Evolutionary conservation across 1,284 basidiomycete species (phyloP), one percentile per base, ranked within the genome.

Genomic region (Farysia itapuensis): DNA sequence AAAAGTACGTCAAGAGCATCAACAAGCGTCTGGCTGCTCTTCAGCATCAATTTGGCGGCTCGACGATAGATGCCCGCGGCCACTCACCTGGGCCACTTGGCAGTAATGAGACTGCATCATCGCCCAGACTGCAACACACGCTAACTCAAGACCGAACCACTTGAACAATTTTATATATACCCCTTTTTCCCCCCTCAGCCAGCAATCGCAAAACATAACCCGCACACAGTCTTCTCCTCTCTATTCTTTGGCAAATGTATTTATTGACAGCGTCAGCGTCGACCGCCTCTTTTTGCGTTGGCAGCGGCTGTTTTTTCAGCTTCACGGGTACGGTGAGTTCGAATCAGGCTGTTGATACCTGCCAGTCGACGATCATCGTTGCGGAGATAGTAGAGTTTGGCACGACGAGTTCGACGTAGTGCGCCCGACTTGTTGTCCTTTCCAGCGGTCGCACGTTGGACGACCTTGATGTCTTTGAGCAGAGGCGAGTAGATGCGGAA

Each of bases 361-460:
- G 57, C 49, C 28, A 74, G 38, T 22, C 64, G 51, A 31, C 71
- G 60, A 35, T 74, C 71, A 34, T 72, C 72, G 30, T 65, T 50
- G 36, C 71, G 63, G 20, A 75, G 40, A 28, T 72, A 74, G 56
- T 76, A 76, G 32, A 74, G 43, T 59, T 76, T 74, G 16, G 74
- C 72, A 28, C 72, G 58, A 22, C 74, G 54, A 4, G 65, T 60
- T 29, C 72, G 56, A 25, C 63, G 44, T 33, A 76, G 42, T 22
- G 51, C 61, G 16, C 58, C 58, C 13, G 40, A 46, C 34, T 53
- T 61, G 28, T 68, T 53, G 24, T 60, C 58, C 57, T 71, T 72
- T 24, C 61, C 53, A 36, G 63, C 71, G 30, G 63, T 47, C 1
- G 74, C 74, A 34, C 64, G 52, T 44, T 67, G 54, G 24, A 76